Percentiles rank a stretch among this genome's conserved stretches.
These are phyloP conservation scores for Aristolochia fimbriata DNA, from an alignment of 164 flowering plant genomes.

Conservation along the genomic window DNA sequence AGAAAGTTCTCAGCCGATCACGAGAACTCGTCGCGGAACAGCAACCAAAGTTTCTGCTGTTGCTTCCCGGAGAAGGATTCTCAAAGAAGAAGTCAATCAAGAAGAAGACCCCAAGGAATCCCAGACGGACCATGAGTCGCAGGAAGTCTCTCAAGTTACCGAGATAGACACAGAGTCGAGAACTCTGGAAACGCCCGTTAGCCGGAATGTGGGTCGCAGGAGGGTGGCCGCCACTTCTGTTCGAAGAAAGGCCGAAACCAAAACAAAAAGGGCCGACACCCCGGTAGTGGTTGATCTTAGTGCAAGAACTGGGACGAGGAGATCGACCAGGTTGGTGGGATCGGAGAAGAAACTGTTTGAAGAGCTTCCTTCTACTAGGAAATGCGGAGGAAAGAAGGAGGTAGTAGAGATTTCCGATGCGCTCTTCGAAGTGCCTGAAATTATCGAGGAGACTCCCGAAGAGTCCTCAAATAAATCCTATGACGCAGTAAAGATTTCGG, in stretches of 20 bases:
- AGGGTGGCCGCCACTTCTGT: constrained; percentile 6
- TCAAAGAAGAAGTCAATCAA: constrained; percentile 6
- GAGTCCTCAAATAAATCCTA: no score
- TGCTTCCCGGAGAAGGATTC: constrained; percentile 2
- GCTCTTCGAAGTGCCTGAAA: constrained; percentile 15
- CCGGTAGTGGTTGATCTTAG: not conserved
- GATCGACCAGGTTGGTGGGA: constrained; percentile 11
- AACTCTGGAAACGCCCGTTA: constrained; percentile 7
- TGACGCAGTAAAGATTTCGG: not conserved
- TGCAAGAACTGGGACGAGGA: constrained; percentile 13
- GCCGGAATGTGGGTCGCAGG: constrained; percentile 3
- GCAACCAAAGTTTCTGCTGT: not conserved
- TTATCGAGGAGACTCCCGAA: not conserved
- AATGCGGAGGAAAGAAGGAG: constrained; percentile 10
- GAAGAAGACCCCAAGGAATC: not conserved
- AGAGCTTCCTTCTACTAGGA: constrained; percentile 3
- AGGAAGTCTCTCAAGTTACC: not conserved
- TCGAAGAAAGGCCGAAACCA: constrained; percentile 1
- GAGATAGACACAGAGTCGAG: not conserved
- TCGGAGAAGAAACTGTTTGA: constrained; percentile 1
- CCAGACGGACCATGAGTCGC: no score
- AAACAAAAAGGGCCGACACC: not conserved
- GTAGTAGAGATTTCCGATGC: constrained; percentile 10
- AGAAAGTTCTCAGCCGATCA: constrained; percentile 5
- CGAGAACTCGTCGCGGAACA: constrained; percentile 9